These are phyloP conservation scores for Podospora tetraspora DNA, from an alignment of 495 filamentous ascomycete genomes.

Conservation along the genomic window DNA sequence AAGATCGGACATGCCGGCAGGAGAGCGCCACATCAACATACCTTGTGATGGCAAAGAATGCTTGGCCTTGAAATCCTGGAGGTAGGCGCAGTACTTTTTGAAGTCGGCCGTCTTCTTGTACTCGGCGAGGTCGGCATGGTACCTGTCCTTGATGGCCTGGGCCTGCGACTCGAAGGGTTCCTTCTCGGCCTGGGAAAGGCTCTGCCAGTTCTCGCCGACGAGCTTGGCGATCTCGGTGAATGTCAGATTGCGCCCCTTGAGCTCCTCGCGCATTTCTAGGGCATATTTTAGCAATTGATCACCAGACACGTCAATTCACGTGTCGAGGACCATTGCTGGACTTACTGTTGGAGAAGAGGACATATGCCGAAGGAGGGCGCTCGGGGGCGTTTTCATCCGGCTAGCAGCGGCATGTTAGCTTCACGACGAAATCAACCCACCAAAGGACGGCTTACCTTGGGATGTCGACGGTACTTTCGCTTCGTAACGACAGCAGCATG, in stretches of 20 bases:
- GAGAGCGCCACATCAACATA: slow-evolving; percentile 12
- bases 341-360: slow-evolving; percentile 78
- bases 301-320: background rate
- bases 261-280: slow-evolving; percentile 64
- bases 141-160: slow-evolving; percentile 63
- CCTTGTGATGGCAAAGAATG: slow-evolving; percentile 48
- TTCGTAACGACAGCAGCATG: slow-evolving; percentile 40
- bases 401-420: slow-evolving; percentile 31
- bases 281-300: background rate
- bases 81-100: slow-evolving; percentile 57
- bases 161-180: slow-evolving; percentile 68
- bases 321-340: slow-evolving; percentile 11
- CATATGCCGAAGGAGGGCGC: slow-evolving; percentile 72
- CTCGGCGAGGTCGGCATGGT: slow-evolving; percentile 56
- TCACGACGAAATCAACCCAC: background rate
- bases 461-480: slow-evolving; percentile 72
- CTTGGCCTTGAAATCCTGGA: slow-evolving; percentile 68
- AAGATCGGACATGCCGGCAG: too few species aligned
- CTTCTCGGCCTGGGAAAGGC: slow-evolving; percentile 55
- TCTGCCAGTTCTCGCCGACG: slow-evolving; percentile 76
- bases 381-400: slow-evolving; percentile 73
- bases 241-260: slow-evolving; percentile 65
- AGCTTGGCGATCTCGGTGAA: slow-evolving; percentile 80
- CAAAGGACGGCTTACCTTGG: slow-evolving; percentile 53
- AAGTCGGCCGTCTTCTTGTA: slow-evolving; percentile 68